Conservation (phyloP, 305 asterid species). For the Fraxinus greggii region DNA sequence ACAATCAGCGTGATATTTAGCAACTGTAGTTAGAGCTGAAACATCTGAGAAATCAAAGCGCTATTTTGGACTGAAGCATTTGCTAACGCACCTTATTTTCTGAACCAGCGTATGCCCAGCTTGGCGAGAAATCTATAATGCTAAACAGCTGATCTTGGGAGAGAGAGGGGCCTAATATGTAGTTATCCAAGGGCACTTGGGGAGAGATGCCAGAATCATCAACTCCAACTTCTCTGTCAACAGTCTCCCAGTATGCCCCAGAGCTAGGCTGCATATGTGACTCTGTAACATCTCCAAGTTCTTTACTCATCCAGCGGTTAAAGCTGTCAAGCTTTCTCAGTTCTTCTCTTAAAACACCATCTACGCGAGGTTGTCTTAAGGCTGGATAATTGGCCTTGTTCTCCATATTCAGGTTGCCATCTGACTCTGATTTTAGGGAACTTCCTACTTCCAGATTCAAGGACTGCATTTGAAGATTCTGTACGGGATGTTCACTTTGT, state of each 20-base stretch:
- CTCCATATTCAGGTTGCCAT: constrained; percentile 42
- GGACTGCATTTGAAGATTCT: constrained; percentile 40
- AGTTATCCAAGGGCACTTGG: constrained; percentile 61
- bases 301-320: constrained; percentile 95
- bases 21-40: constrained; percentile 3
- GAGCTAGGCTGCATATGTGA: constrained; percentile 58
- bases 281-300: constrained; percentile 88
- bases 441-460: constrained; percentile 38
- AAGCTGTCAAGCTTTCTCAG: constrained; percentile 93
- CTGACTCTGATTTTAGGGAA: constrained; percentile 40
- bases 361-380: constrained; percentile 59
- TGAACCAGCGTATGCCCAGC: constrained; percentile 73
- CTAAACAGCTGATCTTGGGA: constrained; percentile 88
- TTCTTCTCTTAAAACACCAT: constrained; percentile 61
- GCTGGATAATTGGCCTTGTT: constrained; percentile 50
- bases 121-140: constrained; percentile 86
- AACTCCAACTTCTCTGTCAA: constrained; percentile 61
- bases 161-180: constrained; percentile 69
- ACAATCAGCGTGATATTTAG: neutral
- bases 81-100: constrained; percentile 61
- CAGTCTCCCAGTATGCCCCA: constrained; percentile 74
- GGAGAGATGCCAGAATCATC: constrained; percentile 52
- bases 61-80: constrained; percentile 8
- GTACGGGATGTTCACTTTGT: constrained; percentile 36
- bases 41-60: constrained; percentile 19